Conservation (phyloP, 139 green algal genomes). For the Micractinium conductrix region DNA sequence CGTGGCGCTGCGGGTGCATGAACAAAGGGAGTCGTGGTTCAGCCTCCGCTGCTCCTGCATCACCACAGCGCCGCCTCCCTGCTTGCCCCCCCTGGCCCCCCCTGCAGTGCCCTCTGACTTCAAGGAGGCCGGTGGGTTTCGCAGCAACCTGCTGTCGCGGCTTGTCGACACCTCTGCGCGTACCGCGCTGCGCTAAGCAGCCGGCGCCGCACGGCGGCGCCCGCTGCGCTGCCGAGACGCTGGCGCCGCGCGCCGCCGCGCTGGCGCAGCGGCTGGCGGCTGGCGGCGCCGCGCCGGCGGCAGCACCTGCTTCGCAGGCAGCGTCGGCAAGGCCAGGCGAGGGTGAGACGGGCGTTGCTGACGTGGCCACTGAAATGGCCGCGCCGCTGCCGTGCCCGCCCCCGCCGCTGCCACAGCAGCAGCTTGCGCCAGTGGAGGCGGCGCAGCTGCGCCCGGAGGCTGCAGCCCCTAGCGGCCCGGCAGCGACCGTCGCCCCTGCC, state of each 20-base stretch:
- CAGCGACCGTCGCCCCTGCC: too few relatives aligned
- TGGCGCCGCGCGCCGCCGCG: neutral
- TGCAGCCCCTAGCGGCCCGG: too few relatives aligned
- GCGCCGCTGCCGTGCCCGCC: too few relatives aligned
- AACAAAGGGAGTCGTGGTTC: neutral
- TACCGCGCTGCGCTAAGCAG: conserved; percentile 17
- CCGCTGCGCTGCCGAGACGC: neutral
- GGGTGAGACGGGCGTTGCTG: too few relatives aligned
- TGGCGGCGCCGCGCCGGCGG: neutral
- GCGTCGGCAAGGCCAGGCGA: neutral
- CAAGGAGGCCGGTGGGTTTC: conserved; percentile 1
- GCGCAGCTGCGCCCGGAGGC: too few relatives aligned
- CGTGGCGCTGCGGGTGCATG: too few relatives aligned
- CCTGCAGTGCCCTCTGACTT: conserved; percentile 8
- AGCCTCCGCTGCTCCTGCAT: too few relatives aligned
- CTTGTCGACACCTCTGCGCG: conserved; percentile 35
- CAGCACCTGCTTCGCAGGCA: neutral
- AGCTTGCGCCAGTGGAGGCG: too few relatives aligned
- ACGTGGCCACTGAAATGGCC: too few relatives aligned
- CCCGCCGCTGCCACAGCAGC: too few relatives aligned
- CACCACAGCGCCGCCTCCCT: neutral
- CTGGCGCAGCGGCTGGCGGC: neutral
- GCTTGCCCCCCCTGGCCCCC: neutral
- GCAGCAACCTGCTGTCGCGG: conserved; percentile 40
- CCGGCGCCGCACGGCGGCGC: neutral